These are phyloP conservation scores for Plantago elongata DNA, from an alignment of 257 asterid species.

Conservation along the genomic window DNA sequence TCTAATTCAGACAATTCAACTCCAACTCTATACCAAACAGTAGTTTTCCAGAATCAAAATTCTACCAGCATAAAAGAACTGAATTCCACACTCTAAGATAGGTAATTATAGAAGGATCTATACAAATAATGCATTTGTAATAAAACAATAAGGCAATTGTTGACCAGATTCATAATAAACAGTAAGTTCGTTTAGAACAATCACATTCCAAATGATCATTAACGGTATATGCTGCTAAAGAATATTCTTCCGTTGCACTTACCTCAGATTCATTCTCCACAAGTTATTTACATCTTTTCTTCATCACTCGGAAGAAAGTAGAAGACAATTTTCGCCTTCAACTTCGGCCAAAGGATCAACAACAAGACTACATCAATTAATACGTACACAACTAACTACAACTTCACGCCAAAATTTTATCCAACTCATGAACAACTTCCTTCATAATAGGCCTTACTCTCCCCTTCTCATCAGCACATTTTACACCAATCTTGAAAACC, in stretches of 20 bases:
- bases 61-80: not conserved
- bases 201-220: not conserved
- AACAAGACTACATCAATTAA: not conserved
- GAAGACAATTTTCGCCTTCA: conserved; percentile 5
- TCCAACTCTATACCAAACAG: too few species aligned
- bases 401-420: conserved; percentile 21
- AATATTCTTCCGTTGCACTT: conserved; percentile 12
- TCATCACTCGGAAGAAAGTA: not conserved
- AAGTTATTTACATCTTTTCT: conserved; percentile 22
- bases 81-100: not conserved
- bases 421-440: conserved; percentile 49
- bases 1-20: too few species aligned
- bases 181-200: not conserved
- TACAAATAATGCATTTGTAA: conserved; percentile 2
- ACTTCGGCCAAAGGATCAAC: not conserved
- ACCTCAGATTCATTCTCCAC: conserved; percentile 10
- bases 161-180: not conserved
- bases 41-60: too few species aligned
- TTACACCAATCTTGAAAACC: conserved; percentile 45
- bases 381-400: not conserved
- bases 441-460: conserved; percentile 54
- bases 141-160: not conserved
- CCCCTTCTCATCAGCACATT: conserved; percentile 41
- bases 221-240: not conserved
- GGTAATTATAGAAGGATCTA: not conserved